These are phyloP conservation scores for Botryotinia convoluta DNA, from an alignment of 2,329 filamentous ascomycete genomes.

Conservation along the genomic window DNA sequence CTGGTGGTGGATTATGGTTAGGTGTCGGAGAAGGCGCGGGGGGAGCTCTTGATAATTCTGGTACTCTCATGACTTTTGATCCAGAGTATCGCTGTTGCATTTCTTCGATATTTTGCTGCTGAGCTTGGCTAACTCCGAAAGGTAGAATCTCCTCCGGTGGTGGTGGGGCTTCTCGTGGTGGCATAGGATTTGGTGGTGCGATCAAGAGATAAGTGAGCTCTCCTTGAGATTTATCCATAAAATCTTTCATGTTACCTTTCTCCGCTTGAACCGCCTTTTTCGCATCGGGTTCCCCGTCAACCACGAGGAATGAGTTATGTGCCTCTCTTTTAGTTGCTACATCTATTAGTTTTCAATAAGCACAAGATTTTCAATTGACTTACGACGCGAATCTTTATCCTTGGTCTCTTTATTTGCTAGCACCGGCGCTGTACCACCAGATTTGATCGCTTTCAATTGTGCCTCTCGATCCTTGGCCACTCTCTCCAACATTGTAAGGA, in stretches of 20 bases:
- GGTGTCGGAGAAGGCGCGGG: conserved; percentile 44
- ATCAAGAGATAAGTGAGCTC: conserved; percentile 69
- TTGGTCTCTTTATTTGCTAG: conserved; percentile 48
- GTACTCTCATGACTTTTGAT: conserved; percentile 58
- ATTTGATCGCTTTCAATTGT: conserved; percentile 55
- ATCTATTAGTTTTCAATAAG: conserved; percentile 13
- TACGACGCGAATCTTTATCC: conserved; percentile 57
- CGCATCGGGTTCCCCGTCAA: conserved; percentile 47
- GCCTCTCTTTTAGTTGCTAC: conserved; percentile 23
- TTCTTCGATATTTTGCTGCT: conserved; percentile 40
- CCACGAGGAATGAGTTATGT: conserved; percentile 42
- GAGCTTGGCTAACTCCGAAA: conserved; percentile 45
- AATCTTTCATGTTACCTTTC: conserved; percentile 56
- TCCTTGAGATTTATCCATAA: conserved; percentile 62
- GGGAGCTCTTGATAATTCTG: conserved; percentile 47
- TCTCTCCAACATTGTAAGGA: conserved; percentile 83
- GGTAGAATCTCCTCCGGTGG: conserved; percentile 55
- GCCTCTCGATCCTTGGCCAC: conserved; percentile 83
- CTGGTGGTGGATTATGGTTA: conserved; percentile 58
- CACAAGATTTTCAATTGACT: conserved; percentile 32
- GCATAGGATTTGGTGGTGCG: conserved; percentile 62
- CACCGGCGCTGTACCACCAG: conserved; percentile 43
- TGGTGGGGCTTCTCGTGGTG: conserved; percentile 61
- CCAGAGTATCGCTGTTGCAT: conserved; percentile 40
- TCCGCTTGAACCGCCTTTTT: conserved; percentile 39